Evolutionary conservation across 139 green algal genomes (phyloP), one percentile per base, ranked within the genome.

Genomic region (Pedinophyceae sp.): DNA sequence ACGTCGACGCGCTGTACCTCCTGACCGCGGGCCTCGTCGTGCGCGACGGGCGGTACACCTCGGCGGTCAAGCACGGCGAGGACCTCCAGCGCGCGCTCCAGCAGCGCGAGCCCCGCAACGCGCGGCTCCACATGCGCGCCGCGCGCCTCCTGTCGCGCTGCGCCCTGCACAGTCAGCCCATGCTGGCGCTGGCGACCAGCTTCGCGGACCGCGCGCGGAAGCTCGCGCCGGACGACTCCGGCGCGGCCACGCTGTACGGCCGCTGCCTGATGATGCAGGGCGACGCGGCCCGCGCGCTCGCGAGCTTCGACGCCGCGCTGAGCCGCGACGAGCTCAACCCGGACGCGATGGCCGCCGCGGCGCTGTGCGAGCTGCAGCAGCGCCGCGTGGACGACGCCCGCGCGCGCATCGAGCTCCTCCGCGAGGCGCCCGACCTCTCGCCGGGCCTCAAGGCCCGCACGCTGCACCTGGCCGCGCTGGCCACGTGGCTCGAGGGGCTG

Each of bases 281-380:
- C 5, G 62, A 84, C 43, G 61, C 61, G 16, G 28, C 45, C 17
- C 59, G 47, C n/a, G 78, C 78, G 2, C 18, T 43, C 1, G 62
- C 69, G 27, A 59, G 59, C 18, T 86, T 75, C 55, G 43, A 52
- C 17, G 30, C 48, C 19, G 78, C 75, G 16, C 48, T 64, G 23
- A 41, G 66, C 45, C 51, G 79, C 34, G 70, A 86, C 46, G 75
- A 82, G 60, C 62, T 86, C 29, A 70, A 74, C 63, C 60, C 80
- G 45, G 59, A 64, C 0, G 71, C 73, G 23, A 72, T 70, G 26
- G 53, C 65, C 57, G 76, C 73, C 34, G 18, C 55, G 23, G 62
- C 77, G 30, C 67, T 76, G 57, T 69, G 64, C 48, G 48, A 70
- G 48, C 57, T 84, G 17, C 50, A 66, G 28, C 29, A 7, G 29